phyloP scores from a whole-genome alignment of 805 yeast species.

The Wickerhamiella sorbophila region DNA sequence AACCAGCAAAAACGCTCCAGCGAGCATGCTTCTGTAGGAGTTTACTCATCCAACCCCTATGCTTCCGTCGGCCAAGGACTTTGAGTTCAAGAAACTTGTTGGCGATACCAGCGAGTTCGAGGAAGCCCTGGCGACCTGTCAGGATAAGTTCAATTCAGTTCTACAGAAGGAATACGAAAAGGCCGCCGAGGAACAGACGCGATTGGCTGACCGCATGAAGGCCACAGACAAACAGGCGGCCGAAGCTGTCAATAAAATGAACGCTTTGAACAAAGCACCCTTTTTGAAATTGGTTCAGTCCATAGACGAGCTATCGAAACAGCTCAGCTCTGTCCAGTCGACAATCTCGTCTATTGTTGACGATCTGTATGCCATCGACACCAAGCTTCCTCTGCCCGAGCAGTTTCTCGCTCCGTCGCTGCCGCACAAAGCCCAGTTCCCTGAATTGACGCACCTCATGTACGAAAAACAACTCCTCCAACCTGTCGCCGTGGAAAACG shows the following conservation, averaged over 20 bases:
- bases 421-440: not conserved
- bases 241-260: slow-evolving; percentile 1
- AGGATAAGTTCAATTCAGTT: not conserved
- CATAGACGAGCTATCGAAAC: not conserved
- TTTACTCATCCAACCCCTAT: too few species aligned
- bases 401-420: not conserved
- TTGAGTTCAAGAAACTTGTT: slow-evolving; percentile 5
- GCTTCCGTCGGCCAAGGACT: not conserved
- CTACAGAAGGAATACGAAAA: slow-evolving; percentile 5
- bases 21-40: too few species aligned
- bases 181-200: slow-evolving; percentile 5
- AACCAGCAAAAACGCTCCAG: slow-evolving; percentile 26
- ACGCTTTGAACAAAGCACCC: not conserved
- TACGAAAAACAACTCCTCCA: not conserved
- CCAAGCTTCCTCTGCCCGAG: not conserved
- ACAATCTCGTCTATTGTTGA: not conserved
- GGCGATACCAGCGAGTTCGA: slow-evolving; percentile 6
- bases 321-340: not conserved
- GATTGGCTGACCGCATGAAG: slow-evolving; percentile 5
- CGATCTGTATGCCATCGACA: not conserved
- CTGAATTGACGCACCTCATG: not conserved
- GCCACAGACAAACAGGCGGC: slow-evolving; percentile 7
- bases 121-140: slow-evolving; percentile 5
- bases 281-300: not conserved
- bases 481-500: not conserved